Evolutionary conservation across 495 filamentous ascomycete species (phyloP).

Genomic region (Ramalina intermedia): DNA sequence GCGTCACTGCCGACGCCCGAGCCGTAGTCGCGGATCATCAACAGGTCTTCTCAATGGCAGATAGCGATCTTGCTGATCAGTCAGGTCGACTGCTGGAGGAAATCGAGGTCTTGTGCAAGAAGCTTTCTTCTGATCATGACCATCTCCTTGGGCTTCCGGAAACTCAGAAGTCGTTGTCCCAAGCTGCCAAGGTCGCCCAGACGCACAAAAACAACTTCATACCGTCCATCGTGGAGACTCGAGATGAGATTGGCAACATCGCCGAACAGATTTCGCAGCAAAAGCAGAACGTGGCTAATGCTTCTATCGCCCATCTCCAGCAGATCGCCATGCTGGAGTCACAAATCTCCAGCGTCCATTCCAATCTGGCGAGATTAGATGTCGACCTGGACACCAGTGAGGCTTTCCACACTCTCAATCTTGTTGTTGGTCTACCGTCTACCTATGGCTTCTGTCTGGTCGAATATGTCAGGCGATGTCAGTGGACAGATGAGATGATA

Average conservation of each 20-base stretch:
- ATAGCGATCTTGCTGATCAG: conserved; percentile 26
- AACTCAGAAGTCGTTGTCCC: conserved; percentile 56
- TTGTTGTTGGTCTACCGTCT: conserved; percentile 66
- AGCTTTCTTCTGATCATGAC: conserved; percentile 77
- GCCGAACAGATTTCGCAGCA: conserved; percentile 50
- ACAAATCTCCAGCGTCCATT: conserved; percentile 50
- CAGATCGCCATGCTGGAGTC: conserved; percentile 65
- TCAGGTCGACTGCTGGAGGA: conserved; percentile 54
- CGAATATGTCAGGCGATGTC: conserved; percentile 69
- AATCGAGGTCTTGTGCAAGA: conserved; percentile 69
- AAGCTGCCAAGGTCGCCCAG: conserved; percentile 74
- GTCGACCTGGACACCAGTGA: conserved; percentile 51
- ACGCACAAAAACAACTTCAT: conserved; percentile 76
- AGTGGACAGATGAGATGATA: conserved; percentile 84
- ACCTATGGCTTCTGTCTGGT: conserved; percentile 79
- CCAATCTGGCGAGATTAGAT: conserved; percentile 54
- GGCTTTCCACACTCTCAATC: conserved; percentile 59
- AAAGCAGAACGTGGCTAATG: conserved; percentile 42
- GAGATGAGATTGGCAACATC: conserved; percentile 60
- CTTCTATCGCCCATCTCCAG: conserved; percentile 58
- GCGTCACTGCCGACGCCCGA: conserved; percentile 35
- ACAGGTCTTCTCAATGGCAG: conserved; percentile 26
- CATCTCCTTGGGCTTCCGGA: conserved; percentile 54
- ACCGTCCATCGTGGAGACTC: conserved; percentile 59
- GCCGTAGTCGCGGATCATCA: conserved; percentile 10